Base-by-base conservation (phyloP, 2,329 filamentous ascomycete genomes). In the Coniella vitis region DNA sequence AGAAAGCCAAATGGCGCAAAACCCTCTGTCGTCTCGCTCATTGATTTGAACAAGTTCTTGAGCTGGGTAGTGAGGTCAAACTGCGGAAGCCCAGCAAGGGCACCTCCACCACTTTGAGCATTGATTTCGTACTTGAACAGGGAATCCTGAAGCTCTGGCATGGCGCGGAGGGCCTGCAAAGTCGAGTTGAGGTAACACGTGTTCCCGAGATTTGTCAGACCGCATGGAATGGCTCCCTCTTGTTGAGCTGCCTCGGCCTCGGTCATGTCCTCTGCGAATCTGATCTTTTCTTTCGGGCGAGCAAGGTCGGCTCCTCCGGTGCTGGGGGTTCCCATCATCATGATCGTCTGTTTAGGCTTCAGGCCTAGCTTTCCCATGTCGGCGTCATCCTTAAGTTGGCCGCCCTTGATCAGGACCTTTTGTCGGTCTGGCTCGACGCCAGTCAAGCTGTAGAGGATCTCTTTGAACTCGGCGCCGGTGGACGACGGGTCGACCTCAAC, bases 151-250 rank as follows among this genome's bases (percentile, higher is more conserved):
- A 98, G 79, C 70, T 98, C 93, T 8, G 93, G 93, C 52, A 98
- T 89, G 46, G 85, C 78, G 54, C 87, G 83, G 56, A 98, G 73
- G 4, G 89, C 86, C 67, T 98, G 94, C n/a, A 98, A 75, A 0
- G 91, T 95, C 43, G 93, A 93, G 74, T 98, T 98, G 61, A 97
- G 83, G 65, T 98, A 98, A 73, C 93, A 98, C 4, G 94, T 98
- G 68, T 98, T 98, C 58, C 94, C 93, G 53, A 96, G 73, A 63
- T 98, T 98, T 64, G 86, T 79, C 54, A 98, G 72, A 40, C 93
- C 93, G 49, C 90, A 86, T 2, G 94, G 93, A 39, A 79, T 91
- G 41, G 90, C 90, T 51, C 88, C 90, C 52, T 84, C 85, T 63
- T 86, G 80, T 65, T 83, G 83, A 19, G 93, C 91, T 45, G 83